Conservation (phyloP, 139 green algal species). For the Dunaliella primolecta region DNA sequence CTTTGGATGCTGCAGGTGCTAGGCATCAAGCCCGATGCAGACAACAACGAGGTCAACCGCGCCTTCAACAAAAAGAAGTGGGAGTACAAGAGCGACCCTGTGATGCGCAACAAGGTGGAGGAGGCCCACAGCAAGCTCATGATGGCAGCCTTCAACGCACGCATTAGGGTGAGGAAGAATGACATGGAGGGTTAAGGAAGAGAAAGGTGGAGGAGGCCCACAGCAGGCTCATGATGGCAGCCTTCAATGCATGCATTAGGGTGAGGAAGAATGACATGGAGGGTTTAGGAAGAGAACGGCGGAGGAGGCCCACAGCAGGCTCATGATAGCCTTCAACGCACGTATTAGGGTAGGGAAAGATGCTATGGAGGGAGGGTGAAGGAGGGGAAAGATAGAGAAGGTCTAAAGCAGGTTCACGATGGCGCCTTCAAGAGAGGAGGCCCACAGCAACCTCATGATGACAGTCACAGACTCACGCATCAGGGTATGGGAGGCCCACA, state of each 20-base stretch:
- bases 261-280: neutral
- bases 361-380: neutral
- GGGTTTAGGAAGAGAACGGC: no score
- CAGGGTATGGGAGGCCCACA: slow-evolving; percentile 44
- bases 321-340: slow-evolving; percentile 48
- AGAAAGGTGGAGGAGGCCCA: slow-evolving; percentile 52
- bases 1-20: slow-evolving; percentile 44
- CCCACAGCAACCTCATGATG: slow-evolving; percentile 47
- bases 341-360: slow-evolving; percentile 34
- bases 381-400: no score
- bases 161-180: slow-evolving; percentile 34
- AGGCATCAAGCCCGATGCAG: slow-evolving; percentile 37
- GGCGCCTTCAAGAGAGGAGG: no score
- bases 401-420: no score
- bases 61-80: slow-evolving; percentile 39
- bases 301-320: slow-evolving; percentile 38
- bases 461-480: slow-evolving; percentile 30
- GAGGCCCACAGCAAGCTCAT: slow-evolving; percentile 44
- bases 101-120: slow-evolving; percentile 41
- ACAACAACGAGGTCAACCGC: slow-evolving; percentile 41
- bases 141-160: slow-evolving; percentile 34
- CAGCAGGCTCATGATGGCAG: slow-evolving; percentile 39
- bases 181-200: neutral
- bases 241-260: slow-evolving; percentile 41
- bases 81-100: slow-evolving; percentile 24